Base-by-base conservation (phyloP, 1,139 yeast genomes). In the Hyphopichia khmerensis region DNA sequence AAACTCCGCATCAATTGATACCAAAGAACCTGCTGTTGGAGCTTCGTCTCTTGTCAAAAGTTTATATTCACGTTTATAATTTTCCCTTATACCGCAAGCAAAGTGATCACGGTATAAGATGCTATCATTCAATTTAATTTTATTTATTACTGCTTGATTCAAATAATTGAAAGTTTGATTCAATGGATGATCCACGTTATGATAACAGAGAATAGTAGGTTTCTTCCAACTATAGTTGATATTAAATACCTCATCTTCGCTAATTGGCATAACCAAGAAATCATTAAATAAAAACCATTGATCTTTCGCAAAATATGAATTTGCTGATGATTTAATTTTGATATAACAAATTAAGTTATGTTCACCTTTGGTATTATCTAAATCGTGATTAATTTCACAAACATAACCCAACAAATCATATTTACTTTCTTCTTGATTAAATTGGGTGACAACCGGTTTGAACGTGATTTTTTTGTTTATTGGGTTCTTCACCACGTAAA, bases 1-100 rank as follows among this genome's bases (percentile, higher is more conserved):
- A 70, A 95, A 95, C 62, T 95, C 99, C 0, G 99, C 98, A 69
- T 95, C 99, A 43, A 95, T 85, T 0, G 99, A 99, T 15, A 91
- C 83, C 34, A 90, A 62, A 1, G 88, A 72, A 0, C 96, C 96
- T 0, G 84, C 77, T 21, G 57, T 55, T 2, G 96, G 95, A 0
- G 89, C 87, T 53, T 87, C 93, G 37, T 75, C 74, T 17, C 65
- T 63, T 0, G 90, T 80, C 42, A 89, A 66, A 15, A 87, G 68
- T 51, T 79, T 75, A 59, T 86, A 88, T 48, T 87, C 90, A 42
- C 77, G 72, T 41, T 69, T 70, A 47, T 77, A 73, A 1, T 74
- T 77, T 41, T 81, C 80, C 48, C 93, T 69, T 13, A 80, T 78
- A 1, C 85, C 84, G n/a, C 79, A 77, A 0, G 90, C 84, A 63